Percentiles rank a stretch among this genome's conserved stretches.
phyloP scores from a whole-genome alignment of 768 basidiomycete species.

The Macrolepiota fuliginosa region DNA sequence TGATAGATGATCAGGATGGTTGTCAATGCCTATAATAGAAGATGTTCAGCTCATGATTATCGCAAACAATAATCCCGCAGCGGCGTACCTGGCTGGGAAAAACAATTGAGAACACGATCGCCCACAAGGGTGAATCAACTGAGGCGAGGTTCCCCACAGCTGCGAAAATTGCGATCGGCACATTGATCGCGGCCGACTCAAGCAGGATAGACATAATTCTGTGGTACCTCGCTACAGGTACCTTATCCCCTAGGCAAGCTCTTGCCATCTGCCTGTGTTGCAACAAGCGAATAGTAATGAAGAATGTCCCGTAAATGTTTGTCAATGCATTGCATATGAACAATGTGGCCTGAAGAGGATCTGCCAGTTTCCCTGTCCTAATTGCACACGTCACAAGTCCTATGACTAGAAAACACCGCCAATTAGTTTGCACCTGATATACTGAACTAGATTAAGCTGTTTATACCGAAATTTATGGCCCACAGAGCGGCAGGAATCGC shows the following conservation, averaged over 20 bases:
- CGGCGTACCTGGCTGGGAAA: background rate
- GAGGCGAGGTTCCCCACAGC: background rate
- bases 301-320: background rate
- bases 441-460: too few relatives aligned
- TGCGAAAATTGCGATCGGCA: background rate
- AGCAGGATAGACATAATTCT: background rate
- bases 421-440: too few relatives aligned
- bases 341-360: too few relatives aligned
- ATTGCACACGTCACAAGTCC: too few relatives aligned
- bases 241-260: background rate
- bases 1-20: too few relatives aligned
- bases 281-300: background rate
- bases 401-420: too few relatives aligned
- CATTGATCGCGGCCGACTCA: background rate
- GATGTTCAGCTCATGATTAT: too few relatives aligned
- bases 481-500: too few relatives aligned
- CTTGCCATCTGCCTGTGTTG: background rate
- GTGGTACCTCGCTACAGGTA: background rate
- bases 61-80: too few relatives aligned
- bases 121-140: background rate
- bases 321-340: background rate
- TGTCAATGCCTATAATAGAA: too few relatives aligned
- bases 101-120: background rate
- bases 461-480: too few relatives aligned
- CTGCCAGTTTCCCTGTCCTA: too few relatives aligned